Percentiles rank a stretch among this genome's conserved stretches.
phyloP scores from a whole-genome alignment of 1,139 yeast species.

The Sugiyamaella sp. region DNA sequence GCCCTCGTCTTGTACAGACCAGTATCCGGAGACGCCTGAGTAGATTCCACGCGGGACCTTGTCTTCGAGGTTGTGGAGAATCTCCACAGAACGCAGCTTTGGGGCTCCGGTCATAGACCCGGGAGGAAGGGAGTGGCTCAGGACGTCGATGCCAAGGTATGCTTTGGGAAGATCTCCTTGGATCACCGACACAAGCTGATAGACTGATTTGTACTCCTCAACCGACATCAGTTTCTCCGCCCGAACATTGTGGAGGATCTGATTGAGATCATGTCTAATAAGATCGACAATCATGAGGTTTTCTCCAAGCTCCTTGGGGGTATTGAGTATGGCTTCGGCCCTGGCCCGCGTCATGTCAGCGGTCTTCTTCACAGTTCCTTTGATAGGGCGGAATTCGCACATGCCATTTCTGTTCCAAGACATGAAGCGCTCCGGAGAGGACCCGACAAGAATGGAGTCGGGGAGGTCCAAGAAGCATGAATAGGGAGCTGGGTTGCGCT shows the following conservation, averaged over 20 bases:
- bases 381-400: conserved; percentile 90
- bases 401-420: conserved; percentile 62
- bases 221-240: conserved; percentile 86
- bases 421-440: conserved; percentile 93
- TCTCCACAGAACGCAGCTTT: conserved; percentile 85
- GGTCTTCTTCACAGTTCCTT: conserved; percentile 85
- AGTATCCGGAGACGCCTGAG: conserved; percentile 94
- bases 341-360: conserved; percentile 48
- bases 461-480: conserved; percentile 77
- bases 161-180: conserved; percentile 56
- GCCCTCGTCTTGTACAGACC: conserved; percentile 85
- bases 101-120: conserved; percentile 99
- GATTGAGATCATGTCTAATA: conserved; percentile 87
- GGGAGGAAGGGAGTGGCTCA: conserved; percentile 84
- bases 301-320: conserved; percentile 95
- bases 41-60: conserved; percentile 76
- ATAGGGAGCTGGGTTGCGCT: conserved; percentile 89
- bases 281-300: conserved; percentile 96
- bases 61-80: conserved; percentile 59
- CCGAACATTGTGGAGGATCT: conserved; percentile 63
- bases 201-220: conserved; percentile 90
- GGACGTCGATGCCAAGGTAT: conserved; percentile 75
- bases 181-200: conserved; percentile 88
- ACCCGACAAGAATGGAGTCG: conserved; percentile 73
- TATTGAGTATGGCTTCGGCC: conserved; percentile 68